Evolutionary conservation across 164 flowering plant species (phyloP).

Genomic region (Sextonia rubra): DNA sequence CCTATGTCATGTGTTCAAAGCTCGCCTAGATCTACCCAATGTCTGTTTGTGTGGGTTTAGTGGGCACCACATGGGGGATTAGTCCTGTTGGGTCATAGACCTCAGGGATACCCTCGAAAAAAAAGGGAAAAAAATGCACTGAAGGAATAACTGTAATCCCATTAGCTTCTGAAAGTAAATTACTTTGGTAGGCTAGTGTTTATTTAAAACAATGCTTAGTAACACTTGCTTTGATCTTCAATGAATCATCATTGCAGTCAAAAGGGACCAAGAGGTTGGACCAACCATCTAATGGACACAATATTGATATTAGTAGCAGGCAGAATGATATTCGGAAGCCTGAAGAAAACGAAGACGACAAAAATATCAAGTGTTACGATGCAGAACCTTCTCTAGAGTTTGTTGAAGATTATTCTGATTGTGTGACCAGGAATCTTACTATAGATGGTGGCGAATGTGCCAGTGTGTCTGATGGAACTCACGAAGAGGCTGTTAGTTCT

Average conservation of each 20-base stretch:
- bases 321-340: conserved; percentile 22
- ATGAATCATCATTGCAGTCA: conserved; percentile 36
- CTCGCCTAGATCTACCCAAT: no score
- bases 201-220: background rate
- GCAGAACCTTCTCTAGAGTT: conserved; percentile 35
- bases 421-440: conserved; percentile 28
- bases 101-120: no score
- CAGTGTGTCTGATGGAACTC: conserved; percentile 27
- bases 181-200: background rate
- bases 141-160: no score
- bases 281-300: conserved; percentile 23
- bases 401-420: conserved; percentile 38
- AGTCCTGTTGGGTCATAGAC: no score
- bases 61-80: no score
- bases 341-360: conserved; percentile 27
- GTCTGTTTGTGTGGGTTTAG: no score
- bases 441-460: conserved; percentile 24
- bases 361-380: conserved; percentile 30
- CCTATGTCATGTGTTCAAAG: no score
- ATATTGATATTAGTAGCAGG: conserved; percentile 21
- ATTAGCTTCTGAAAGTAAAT: background rate
- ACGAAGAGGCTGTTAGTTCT: conserved; percentile 19
- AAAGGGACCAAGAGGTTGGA: conserved; percentile 41
- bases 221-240: background rate
- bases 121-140: no score